These are phyloP conservation scores for Hypomyces rosellus DNA, from an alignment of 2,329 filamentous ascomycete genomes.

Conservation along the genomic window DNA sequence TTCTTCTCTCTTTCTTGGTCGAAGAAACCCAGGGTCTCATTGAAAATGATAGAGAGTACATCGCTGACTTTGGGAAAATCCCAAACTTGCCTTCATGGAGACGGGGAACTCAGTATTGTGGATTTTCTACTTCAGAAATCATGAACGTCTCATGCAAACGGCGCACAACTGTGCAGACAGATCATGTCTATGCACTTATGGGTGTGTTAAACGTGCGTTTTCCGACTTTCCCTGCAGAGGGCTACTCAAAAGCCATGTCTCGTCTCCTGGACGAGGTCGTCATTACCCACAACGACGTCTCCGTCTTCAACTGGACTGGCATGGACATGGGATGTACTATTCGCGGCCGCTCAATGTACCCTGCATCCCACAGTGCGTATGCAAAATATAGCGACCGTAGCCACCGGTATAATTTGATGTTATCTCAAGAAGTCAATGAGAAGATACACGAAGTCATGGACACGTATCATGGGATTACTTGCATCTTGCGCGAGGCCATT, in stretches of 20 bases:
- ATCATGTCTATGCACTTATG: conserved; percentile 11
- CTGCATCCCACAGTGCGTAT: conserved; percentile 7
- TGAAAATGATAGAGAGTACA: not conserved
- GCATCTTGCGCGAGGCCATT: conserved; percentile 1
- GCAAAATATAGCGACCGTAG: not conserved
- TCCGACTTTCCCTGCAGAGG: conserved; percentile 10
- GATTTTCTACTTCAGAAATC: conserved; percentile 7
- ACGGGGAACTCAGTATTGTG: not conserved
- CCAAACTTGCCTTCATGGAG: conserved; percentile 1
- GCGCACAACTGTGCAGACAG: conserved; percentile 4
- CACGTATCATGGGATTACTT: conserved; percentile 1
- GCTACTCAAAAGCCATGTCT: conserved; percentile 9
- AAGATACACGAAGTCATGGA: conserved; percentile 1
- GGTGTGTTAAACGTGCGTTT: conserved; percentile 9
- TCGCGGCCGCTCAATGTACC: conserved; percentile 12
- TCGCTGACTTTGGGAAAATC: conserved; percentile 10
- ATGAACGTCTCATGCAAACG: conserved; percentile 6
- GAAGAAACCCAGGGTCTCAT: conserved; percentile 1
- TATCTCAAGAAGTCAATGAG: not conserved
- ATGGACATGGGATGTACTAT: conserved; percentile 7
- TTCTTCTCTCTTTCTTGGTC: conserved; percentile 1
- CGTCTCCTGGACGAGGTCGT: conserved; percentile 10
- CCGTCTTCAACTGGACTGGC: conserved; percentile 10
- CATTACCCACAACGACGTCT: conserved; percentile 8
- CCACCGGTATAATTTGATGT: not conserved